Evolutionary conservation across 768 basidiomycete species (phyloP), one percentile per base, ranked within the genome.

Genomic region (Gyrodon lividus): DNA sequence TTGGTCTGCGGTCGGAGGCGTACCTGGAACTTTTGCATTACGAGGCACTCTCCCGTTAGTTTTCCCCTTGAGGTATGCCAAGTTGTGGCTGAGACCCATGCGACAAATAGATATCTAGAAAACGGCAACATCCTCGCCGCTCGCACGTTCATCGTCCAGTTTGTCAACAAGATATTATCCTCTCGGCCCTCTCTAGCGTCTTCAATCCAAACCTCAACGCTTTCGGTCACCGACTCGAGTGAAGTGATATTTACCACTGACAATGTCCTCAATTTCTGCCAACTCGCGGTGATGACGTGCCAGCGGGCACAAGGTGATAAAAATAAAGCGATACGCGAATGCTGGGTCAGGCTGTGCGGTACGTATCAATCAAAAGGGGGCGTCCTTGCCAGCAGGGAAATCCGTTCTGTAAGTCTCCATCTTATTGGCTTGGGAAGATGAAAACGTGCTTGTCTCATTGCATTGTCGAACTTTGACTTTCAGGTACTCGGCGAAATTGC

Each of bases 51-150:
- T 99, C 48, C 93, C 95, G 87, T 96, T 19, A 45, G 66, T 61
- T 28, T 67, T 16, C 50, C 34, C 40, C n/a, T n/a, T 19, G 19
- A 24, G 16, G 19, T 42, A 23, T 31, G 12, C 47, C 24, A 14
- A 55, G 35, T 50, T 48, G 23, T n/a, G 14, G 34, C 39, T 56
- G 13, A 64, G 22, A 19, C 22, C 43, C 24, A 51, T 40, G 48
- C 28, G 43, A 35, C 19, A 23, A 31, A 14, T 60, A 91, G 89
- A 51, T 90, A 89, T 61, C 74, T 94, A 20, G 80, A 80, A 55
- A 90, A 92, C 47, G 91, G 92, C 14, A 93, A 93, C 57, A 87
- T 99, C 62, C 82, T 92, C n/a, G 90, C 90, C 4, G 91, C 96
- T 4, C 83, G 84, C n/a, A 83, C 87, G n/a, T 97, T 98, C 76